Conservation (phyloP, 2,329 filamentous ascomycete genomes). For the Microdochium nivale region DNA sequence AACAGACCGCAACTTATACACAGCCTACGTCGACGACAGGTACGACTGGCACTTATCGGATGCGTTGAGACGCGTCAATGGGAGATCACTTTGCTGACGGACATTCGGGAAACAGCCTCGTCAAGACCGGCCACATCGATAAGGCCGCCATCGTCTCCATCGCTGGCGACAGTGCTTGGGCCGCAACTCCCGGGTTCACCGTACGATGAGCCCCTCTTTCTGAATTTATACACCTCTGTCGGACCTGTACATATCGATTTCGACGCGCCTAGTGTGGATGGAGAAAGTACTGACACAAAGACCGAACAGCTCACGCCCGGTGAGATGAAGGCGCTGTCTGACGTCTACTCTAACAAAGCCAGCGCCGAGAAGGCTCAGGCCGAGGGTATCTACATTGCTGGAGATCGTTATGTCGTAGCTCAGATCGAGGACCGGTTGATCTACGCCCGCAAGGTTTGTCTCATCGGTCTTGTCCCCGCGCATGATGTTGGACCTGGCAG, state of each 20-base stretch:
- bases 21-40: constrained; percentile 54
- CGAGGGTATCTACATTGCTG: constrained; percentile 67
- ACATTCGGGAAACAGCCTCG: constrained; percentile 48
- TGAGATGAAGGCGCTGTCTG: constrained; percentile 51
- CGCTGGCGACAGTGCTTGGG: constrained; percentile 77
- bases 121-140: constrained; percentile 71
- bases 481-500: not conserved
- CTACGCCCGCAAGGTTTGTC: constrained; percentile 75
- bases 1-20: not conserved
- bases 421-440: constrained; percentile 69
- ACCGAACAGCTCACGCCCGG: constrained; percentile 42
- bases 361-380: constrained; percentile 58
- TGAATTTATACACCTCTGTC: not conserved
- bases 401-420: constrained; percentile 71
- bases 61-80: not conserved
- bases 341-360: constrained; percentile 32
- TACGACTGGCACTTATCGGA: constrained; percentile 21
- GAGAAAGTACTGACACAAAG: constrained; percentile 1
- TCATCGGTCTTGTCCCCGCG: not conserved
- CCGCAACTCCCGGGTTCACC: constrained; percentile 58
- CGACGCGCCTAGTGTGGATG: not conserved
- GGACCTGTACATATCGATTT: not conserved
- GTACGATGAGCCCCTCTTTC: constrained; percentile 39
- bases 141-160: constrained; percentile 77
- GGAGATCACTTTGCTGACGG: not conserved